Conservation (phyloP, 1,139 yeast species). For the Geotrichum bryndzae region DNA sequence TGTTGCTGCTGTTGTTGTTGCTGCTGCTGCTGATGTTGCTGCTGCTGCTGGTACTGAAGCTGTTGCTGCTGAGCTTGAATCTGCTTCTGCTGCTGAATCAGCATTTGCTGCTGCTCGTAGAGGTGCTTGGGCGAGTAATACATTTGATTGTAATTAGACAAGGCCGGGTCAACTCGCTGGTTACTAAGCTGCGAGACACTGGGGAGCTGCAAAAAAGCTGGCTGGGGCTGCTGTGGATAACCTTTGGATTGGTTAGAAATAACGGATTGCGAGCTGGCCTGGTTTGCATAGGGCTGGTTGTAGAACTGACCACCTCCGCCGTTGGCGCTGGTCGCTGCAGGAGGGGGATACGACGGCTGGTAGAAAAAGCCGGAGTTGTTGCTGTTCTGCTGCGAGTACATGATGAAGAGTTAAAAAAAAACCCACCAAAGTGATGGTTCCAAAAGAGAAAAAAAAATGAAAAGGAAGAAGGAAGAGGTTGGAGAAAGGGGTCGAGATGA, state of each 20-base stretch:
- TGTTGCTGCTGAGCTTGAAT: neutral
- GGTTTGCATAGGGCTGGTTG: conserved; percentile 1
- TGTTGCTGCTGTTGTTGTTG: conserved; percentile 19
- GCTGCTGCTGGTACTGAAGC: conserved; percentile 12
- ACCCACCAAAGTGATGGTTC: neutral
- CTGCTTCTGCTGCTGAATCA: conserved; percentile 17
- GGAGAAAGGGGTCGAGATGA: neutral
- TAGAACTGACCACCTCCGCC: neutral
- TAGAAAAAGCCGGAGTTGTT: conserved; percentile 5
- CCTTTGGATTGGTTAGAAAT: neutral
- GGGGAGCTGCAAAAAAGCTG: conserved; percentile 26
- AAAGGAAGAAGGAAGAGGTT: neutral
- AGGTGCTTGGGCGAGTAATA: no score
- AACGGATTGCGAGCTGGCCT: conserved; percentile 5
- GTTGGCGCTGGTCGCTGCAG: conserved; percentile 1
- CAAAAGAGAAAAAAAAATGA: neutral
- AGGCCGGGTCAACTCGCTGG: conserved; percentile 20
- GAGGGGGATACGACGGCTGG: conserved; percentile 2
- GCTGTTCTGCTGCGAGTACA: conserved; percentile 4
- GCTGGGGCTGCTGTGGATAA: conserved; percentile 7
- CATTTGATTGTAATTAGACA: conserved; percentile 10
- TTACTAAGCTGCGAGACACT: conserved; percentile 24
- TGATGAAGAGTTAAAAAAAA: neutral
- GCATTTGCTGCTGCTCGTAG: neutral
- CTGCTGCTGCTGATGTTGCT: conserved; percentile 21